Evolutionary conservation across 129 eudicot genomes (phyloP).

Genomic region (Flaveria sonorensis): DNA sequence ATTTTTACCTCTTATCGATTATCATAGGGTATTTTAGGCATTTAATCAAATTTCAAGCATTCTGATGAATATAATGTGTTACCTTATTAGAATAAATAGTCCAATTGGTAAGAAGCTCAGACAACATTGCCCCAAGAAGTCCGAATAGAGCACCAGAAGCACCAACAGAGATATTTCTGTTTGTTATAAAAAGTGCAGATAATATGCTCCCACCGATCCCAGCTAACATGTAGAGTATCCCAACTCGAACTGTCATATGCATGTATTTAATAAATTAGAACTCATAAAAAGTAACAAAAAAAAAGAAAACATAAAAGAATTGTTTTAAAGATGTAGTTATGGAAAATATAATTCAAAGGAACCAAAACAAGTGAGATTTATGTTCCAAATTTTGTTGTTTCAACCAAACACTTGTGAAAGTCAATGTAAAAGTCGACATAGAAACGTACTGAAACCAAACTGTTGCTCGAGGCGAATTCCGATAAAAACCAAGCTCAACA

Average conservation of each 20-base stretch:
- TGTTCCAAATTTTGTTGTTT: conserved; percentile 2
- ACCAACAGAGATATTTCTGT: conserved; percentile 73
- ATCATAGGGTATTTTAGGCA: background rate
- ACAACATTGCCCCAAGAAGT: conserved; percentile 96
- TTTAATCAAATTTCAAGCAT: conserved; percentile 2
- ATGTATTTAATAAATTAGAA: background rate
- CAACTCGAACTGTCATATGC: conserved; percentile 74
- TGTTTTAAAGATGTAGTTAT: background rate
- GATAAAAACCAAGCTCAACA: conserved; percentile 86
- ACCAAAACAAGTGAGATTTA: background rate
- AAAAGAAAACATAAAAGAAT: no score
- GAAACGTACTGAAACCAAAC: conserved; percentile 73
- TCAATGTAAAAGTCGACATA: background rate
- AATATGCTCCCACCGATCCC: conserved; percentile 91
- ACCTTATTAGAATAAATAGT: conserved; percentile 92
- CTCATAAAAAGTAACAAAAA: background rate
- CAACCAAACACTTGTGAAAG: background rate
- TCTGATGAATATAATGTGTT: background rate
- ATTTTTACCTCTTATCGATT: background rate
- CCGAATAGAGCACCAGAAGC: conserved; percentile 99
- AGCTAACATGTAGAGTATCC: conserved; percentile 64
- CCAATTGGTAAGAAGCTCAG: conserved; percentile 91
- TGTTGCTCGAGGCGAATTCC: conserved; percentile 99
- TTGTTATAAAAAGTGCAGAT: conserved; percentile 72
- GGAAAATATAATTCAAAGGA: background rate